Base-by-base conservation (phyloP, 2,329 filamentous ascomycete species). In the Aspergillus alliaceus region DNA sequence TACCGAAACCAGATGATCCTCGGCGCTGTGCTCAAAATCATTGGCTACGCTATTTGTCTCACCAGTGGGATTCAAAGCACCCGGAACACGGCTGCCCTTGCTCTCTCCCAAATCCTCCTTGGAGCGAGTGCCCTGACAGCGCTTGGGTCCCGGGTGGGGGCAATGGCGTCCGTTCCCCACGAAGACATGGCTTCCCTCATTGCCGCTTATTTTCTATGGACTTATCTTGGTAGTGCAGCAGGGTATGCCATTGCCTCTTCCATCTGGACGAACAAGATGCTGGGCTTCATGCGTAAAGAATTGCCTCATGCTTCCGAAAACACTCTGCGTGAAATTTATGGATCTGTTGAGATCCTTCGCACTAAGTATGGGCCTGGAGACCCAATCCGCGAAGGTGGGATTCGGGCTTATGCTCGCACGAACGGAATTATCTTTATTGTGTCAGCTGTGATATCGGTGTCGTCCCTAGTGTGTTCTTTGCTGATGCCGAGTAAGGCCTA, bases 1-100 rank as follows among this genome's bases (percentile, higher is more conserved):
- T 80, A 79, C 72, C 79, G 78, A 67, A 61, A 67, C 7, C 53
- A 79, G 18, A 75, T 75, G 73, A 56, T 79, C 27, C 64, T 77
- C 34, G 77, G 75, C 11, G 72, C 72, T 2, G 66, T 62, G 0
- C 62, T 71, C 0, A 75, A 66, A n/a, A 56, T 78, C 1, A 49
- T 78, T 18, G 75, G 69, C 6, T 76, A 77, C 35, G 75, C 69
- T 3, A 54, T 78, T 6, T 63, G 75, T 2, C 56, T 79, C 29
- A 39, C n/a, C 1, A 59, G 63, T 2, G 51, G 58, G 60, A 11
- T 76, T 70, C 66, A n/a, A 8, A 24, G 20, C n/a, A 47, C 44
- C 1, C 72, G 71, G 0, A 67, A 72, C 40, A 76, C 75, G 2
- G 70, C 70, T 3, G 64, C 67, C 2, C 65, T 78, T 0, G 69